Percentiles rank a stretch among this genome's conserved stretches.
Evolutionary conservation across 805 yeast species (phyloP).

Genomic region (Komagataella kurtzmanii): DNA sequence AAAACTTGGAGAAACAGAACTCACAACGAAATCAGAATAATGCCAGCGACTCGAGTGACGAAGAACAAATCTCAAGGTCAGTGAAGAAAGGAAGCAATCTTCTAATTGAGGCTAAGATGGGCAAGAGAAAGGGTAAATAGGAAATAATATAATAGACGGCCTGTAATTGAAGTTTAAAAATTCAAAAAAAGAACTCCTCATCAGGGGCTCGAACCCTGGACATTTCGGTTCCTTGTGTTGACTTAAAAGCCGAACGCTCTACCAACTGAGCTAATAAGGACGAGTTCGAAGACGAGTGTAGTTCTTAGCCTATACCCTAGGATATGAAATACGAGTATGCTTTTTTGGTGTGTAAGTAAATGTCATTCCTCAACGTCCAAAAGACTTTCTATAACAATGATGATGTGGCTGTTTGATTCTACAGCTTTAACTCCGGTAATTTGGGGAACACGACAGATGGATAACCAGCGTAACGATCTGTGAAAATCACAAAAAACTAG

Average conservation of each 20-base stretch:
- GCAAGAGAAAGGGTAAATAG: background rate
- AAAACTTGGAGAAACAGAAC: background rate
- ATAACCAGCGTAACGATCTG: no score
- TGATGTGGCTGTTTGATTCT: no score
- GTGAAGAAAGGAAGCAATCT: conserved; percentile 5
- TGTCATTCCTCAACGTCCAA: no score
- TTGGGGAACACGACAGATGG: no score
- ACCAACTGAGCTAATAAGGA: conserved; percentile 53
- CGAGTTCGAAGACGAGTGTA: conserved; percentile 2
- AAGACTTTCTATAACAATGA: no score
- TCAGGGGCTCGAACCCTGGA: conserved; percentile 54
- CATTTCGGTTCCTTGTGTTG: conserved; percentile 27
- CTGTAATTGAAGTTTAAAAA: background rate
- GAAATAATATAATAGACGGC: background rate
- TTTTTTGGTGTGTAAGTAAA: no score
- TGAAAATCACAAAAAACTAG: no score
- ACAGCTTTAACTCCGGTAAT: no score
- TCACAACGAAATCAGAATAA: background rate
- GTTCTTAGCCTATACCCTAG: no score
- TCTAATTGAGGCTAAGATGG: conserved; percentile 1
- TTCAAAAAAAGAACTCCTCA: conserved; percentile 24
- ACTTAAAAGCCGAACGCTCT: conserved; percentile 56
- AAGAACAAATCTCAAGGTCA: background rate
- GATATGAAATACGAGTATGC: no score
- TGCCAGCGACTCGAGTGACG: background rate